phyloP scores from a whole-genome alignment of 116 monocot genomes.

The Zostera marina region DNA sequence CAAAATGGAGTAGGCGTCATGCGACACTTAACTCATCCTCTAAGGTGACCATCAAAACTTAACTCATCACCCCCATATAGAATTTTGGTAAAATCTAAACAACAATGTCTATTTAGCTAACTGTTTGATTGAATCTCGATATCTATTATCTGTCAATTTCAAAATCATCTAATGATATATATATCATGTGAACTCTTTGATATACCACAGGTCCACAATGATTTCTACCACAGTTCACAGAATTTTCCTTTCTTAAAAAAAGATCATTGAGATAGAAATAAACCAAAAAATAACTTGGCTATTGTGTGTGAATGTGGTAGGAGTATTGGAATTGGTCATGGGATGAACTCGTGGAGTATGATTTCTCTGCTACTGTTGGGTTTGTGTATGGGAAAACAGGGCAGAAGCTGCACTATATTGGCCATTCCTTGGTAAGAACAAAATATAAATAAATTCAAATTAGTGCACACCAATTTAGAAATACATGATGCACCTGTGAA shows the following conservation, averaged over 20 bases:
- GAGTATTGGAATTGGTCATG: slow-evolving; percentile 71
- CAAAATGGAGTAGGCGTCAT: slow-evolving; percentile 56
- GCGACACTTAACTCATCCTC: slow-evolving; percentile 26
- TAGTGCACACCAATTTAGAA: neutral
- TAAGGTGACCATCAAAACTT: slow-evolving; percentile 15
- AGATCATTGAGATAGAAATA: neutral
- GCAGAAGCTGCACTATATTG: slow-evolving; percentile 71
- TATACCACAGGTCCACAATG: no score
- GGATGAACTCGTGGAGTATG: slow-evolving; percentile 63
- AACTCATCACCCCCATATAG: no score
- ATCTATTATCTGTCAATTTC: no score
- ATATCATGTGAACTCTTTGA: no score
- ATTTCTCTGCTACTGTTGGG: slow-evolving; percentile 56
- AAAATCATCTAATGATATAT: no score
- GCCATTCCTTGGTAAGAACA: slow-evolving; percentile 55
- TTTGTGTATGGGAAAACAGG: slow-evolving; percentile 44
- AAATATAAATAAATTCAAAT: neutral
- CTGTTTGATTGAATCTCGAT: no score
- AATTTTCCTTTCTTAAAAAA: no score
- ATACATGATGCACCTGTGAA: neutral
- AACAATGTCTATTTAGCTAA: no score
- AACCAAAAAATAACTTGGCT: neutral
- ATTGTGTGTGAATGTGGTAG: neutral
- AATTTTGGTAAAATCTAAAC: no score
- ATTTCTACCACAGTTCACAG: no score